Evolutionary conservation across 108 stramenopile genomes (phyloP), one percentile per base, ranked within the genome.

Genomic region (Nitzschia sp.): DNA sequence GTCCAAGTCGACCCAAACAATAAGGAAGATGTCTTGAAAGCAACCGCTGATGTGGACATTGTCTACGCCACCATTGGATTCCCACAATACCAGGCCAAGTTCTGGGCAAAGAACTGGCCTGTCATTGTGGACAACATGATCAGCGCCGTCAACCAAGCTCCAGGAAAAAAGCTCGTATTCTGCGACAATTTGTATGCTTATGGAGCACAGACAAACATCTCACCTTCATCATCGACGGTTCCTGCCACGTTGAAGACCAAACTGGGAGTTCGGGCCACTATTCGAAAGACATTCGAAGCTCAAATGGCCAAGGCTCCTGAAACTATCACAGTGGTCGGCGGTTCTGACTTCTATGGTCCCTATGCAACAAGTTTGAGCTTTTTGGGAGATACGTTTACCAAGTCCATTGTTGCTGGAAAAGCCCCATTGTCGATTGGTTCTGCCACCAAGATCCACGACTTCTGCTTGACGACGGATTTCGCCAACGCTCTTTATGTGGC

Each of bases 141-240:
- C 25, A 53, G 51, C 0, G 60, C 59, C 25, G 38, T 63, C 42
- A 51, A 34, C 26, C 61, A 63, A 41, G 29, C 20, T n/a, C 44
- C 40, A 19, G 60, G 48, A 20, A 60, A 68, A 56, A 70, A 70
- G 38, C 58, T 77, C 12, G 70, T 77, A 39, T 77, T 77, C 56
- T 71, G 70, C 43, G 76, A 77, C 58, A 77, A 77, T 54, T 42
- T 77, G 9, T 77, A 77, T 56, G 76, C 76, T 20, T 71, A 77
- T 39, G 76, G 70, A 19, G 9, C 70, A 2, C 34, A 55, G n/a
- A 37, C 22, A n/a, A 46, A 69, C 53, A 70, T 61, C 22, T 40
- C 57, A n/a, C 53, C 57, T 20, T 46, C 7, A 6, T 39, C 44
- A 3, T 9, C n/a, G 6, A 57, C 65, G 3, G 48, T 67, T 0